Evolutionary conservation across 176 grass and related monocot species (phyloP).

Genomic region (Metroxylon sagu): DNA sequence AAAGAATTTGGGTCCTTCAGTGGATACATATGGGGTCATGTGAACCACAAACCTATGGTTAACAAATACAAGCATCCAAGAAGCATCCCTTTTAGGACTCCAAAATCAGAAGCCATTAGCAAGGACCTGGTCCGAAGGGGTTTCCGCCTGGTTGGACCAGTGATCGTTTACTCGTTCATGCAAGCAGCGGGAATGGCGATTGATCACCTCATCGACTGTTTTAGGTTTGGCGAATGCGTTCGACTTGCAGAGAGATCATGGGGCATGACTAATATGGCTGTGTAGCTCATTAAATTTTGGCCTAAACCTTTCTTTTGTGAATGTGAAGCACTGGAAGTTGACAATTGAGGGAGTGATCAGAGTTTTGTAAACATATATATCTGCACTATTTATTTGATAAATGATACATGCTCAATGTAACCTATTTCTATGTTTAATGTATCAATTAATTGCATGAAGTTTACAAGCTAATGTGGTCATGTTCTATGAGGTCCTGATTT

Average conservation of each 20-base stretch:
- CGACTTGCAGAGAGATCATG: constrained; percentile 57
- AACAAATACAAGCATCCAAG: constrained; percentile 64
- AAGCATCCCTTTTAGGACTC: constrained; percentile 72
- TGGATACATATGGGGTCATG: constrained; percentile 83
- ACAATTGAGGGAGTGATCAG: too few relatives aligned
- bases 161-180: constrained; percentile 98
- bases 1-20: constrained; percentile 92
- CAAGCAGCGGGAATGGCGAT: constrained; percentile 72
- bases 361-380: too few relatives aligned
- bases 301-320: too few relatives aligned
- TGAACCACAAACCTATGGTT: constrained; percentile 71
- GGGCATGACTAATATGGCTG: constrained; percentile 74
- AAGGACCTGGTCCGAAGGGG: constrained; percentile 80
- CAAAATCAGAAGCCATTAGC: constrained; percentile 84
- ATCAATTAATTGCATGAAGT: too few relatives aligned
- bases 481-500: too few relatives aligned
- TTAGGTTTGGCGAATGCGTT: constrained; percentile 59
- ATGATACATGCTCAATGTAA: too few relatives aligned
- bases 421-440: too few relatives aligned
- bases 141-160: constrained; percentile 76
- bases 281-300: constrained; percentile 14
- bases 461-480: too few relatives aligned
- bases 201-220: constrained; percentile 84
- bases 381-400: too few relatives aligned
- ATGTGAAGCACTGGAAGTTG: too few relatives aligned